Conservation (phyloP, 1,284 basidiomycete genomes). For the Apiotrichum porosum region DNA sequence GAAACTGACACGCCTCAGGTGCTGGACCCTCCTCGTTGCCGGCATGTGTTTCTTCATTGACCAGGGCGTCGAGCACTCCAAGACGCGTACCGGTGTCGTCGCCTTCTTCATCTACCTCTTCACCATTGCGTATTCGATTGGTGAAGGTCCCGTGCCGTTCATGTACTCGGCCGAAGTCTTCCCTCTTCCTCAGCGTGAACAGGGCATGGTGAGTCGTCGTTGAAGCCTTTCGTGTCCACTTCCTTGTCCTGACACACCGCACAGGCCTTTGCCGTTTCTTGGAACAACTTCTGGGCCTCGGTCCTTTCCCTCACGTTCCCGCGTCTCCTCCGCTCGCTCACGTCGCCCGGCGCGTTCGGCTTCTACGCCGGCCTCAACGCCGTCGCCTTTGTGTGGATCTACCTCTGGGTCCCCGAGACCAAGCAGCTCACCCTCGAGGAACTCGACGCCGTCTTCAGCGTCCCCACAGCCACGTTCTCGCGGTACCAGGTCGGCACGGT, state of each 20-base stretch:
- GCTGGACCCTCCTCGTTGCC: conserved; percentile 31
- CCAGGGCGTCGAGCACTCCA: background rate
- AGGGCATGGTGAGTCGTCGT: conserved; percentile 52
- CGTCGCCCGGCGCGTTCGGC: conserved; percentile 21
- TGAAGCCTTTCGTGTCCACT: no score
- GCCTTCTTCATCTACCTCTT: conserved; percentile 13
- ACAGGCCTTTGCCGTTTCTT: conserved; percentile 48
- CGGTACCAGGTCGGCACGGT: conserved; percentile 30
- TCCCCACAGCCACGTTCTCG: background rate
- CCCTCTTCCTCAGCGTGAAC: conserved; percentile 51
- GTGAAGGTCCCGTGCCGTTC: conserved; percentile 69
- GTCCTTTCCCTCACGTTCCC: conserved; percentile 68
- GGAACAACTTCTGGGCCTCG: conserved; percentile 9
- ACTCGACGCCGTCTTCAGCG: conserved; percentile 49
- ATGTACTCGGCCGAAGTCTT: conserved; percentile 52
- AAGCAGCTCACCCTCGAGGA: conserved; percentile 73
- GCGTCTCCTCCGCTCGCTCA: conserved; percentile 51
- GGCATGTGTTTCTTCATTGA: conserved; percentile 42
- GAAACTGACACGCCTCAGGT: conserved; percentile 2
- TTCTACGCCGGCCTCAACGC: conserved; percentile 24
- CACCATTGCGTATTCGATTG: conserved; percentile 35
- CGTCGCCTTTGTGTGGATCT: conserved; percentile 38
- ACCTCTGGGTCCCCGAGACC: conserved; percentile 60
- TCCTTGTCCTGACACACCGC: no score
- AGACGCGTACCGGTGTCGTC: conserved; percentile 9